Conservation (phyloP, 306 rosid genomes). For the Chamaecrista fasciculata region DNA sequence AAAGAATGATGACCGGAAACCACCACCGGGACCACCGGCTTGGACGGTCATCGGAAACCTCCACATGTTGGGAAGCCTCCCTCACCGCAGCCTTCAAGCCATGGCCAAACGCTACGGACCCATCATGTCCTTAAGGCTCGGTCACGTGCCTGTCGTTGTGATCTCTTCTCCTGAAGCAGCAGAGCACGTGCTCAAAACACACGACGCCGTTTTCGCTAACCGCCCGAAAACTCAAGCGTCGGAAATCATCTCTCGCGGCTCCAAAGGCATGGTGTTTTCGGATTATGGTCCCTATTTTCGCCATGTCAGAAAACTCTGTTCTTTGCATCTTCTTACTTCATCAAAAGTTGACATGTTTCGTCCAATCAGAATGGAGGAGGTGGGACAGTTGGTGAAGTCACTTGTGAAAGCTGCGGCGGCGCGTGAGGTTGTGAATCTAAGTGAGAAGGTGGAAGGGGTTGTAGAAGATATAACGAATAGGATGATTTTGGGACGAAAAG, state of each 20-base stretch:
- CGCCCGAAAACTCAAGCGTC: constrained; percentile 9
- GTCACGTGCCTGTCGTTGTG: constrained; percentile 26
- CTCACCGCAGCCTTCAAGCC: constrained; percentile 28
- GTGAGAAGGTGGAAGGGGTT: constrained; percentile 15
- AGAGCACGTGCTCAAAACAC: constrained; percentile 45
- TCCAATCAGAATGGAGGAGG: not conserved
- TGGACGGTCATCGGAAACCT: constrained; percentile 42
- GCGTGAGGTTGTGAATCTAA: constrained; percentile 27
- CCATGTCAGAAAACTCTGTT: constrained; percentile 32
- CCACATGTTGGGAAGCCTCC: constrained; percentile 37
- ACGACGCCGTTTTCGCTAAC: constrained; percentile 25
- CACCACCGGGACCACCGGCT: constrained; percentile 25
- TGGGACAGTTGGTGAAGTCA: not conserved
- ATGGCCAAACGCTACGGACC: constrained; percentile 34
- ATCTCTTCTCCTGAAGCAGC: constrained; percentile 40
- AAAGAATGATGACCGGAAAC: too few species aligned
- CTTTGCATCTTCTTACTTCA: constrained; percentile 13
- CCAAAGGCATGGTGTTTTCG: constrained; percentile 28
- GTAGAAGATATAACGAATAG: not conserved
- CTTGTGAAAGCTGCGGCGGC: not conserved
- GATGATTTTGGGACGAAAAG: constrained; percentile 19
- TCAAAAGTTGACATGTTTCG: constrained; percentile 24
- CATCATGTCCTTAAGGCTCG: constrained; percentile 38
- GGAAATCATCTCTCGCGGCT: constrained; percentile 1
- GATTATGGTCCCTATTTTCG: constrained; percentile 38